Percentiles rank a stretch among this genome's conserved stretches.
Conservation (phyloP, 2,329 filamentous ascomycete species). For the Rhexocercosporidium sp. region DNA sequence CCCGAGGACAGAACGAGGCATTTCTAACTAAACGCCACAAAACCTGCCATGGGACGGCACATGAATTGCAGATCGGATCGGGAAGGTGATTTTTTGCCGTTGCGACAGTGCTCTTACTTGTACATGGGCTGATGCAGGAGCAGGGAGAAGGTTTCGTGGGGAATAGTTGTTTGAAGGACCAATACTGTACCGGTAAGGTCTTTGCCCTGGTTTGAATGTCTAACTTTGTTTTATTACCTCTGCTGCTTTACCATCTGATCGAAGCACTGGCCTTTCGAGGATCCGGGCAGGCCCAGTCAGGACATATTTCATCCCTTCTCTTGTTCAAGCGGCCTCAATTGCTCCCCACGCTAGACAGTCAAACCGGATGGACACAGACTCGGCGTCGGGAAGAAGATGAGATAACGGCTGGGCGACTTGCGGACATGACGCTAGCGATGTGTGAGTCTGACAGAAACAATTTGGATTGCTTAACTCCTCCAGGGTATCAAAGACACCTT, state of each 20-base stretch:
- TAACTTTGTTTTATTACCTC: neutral
- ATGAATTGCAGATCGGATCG: slow-evolving; percentile 11
- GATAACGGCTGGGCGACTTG: neutral
- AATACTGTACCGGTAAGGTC: neutral
- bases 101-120: slow-evolving; percentile 8
- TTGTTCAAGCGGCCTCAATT: neutral
- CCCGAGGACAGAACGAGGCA: slow-evolving; percentile 2
- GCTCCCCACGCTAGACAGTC: neutral
- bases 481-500: too few relatives aligned
- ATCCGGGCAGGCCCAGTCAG: neutral
- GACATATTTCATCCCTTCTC: neutral
- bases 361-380: neutral
- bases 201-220: neutral
- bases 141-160: slow-evolving; percentile 17
- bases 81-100: slow-evolving; percentile 10
- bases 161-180: slow-evolving; percentile 6
- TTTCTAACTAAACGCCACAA: slow-evolving; percentile 2
- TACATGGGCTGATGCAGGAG: slow-evolving; percentile 14
- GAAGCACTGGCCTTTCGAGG: neutral
- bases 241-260: neutral
- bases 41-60: neutral
- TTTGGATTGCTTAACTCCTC: neutral
- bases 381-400: neutral
- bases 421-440: neutral
- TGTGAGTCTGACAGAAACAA: neutral